phyloP scores from a whole-genome alignment of 805 yeast genomes.

The Kluyveromyces siamensis region DNA sequence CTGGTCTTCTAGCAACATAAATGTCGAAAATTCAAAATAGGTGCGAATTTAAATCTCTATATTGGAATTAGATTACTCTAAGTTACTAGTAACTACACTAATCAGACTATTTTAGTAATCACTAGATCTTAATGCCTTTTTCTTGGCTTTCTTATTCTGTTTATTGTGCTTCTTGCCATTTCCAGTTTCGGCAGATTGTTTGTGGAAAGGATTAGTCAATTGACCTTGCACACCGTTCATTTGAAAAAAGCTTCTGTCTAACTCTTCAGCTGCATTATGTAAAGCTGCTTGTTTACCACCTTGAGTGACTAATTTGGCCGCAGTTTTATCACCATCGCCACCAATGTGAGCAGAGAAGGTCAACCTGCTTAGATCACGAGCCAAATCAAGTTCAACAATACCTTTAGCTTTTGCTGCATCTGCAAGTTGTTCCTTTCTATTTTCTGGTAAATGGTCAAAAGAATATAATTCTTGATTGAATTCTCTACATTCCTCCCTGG shows the following conservation, averaged over 20 bases:
- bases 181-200: slow-evolving; percentile 23
- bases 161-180: slow-evolving; percentile 57
- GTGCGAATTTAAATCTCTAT: background rate
- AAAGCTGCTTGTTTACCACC: slow-evolving; percentile 82
- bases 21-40: too few species aligned
- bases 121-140: slow-evolving; percentile 28
- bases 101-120: slow-evolving; percentile 4
- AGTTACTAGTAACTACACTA: background rate
- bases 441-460: slow-evolving; percentile 55
- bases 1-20: too few species aligned
- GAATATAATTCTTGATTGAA: slow-evolving; percentile 75
- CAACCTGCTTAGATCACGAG: slow-evolving; percentile 59
- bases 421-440: slow-evolving; percentile 62
- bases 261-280: slow-evolving; percentile 67
- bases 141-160: slow-evolving; percentile 61
- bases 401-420: slow-evolving; percentile 53
- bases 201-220: slow-evolving; percentile 67
- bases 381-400: slow-evolving; percentile 51
- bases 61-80: background rate
- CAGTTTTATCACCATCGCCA: slow-evolving; percentile 33
- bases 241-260: slow-evolving; percentile 79
- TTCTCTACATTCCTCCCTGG: slow-evolving; percentile 43
- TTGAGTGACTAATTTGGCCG: slow-evolving; percentile 48
- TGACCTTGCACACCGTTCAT: slow-evolving; percentile 58
- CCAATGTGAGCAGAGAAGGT: slow-evolving; percentile 75